Base-by-base conservation (phyloP, 495 filamentous ascomycete species). In the Hypoxylon cercidicola region DNA sequence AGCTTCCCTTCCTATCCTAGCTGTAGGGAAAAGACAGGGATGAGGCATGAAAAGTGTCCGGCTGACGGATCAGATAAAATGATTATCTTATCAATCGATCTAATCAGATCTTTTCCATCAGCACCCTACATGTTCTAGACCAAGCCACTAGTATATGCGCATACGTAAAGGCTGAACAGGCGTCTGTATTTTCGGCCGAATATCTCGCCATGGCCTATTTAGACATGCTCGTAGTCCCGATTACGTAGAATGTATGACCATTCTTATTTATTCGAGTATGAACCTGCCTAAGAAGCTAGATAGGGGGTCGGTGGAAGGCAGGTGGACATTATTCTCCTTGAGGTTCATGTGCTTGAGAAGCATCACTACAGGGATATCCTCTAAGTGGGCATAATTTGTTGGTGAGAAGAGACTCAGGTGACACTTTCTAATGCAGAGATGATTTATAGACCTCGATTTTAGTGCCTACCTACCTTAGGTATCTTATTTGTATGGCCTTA, bases 61-160 rank as follows among this genome's bases (percentile, higher is more conserved):
- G 30, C 30, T 32, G 56, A 41, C 56, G 47, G 58, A 62, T 60
- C 53, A 68, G 65, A 64, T 57, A 62, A 51, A 52, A 51, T 45
- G 37, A 51, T 62, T 4, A 67, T 67, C 64, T 67, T 67, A 66
- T 66, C 63, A 66, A 67, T 66, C 63, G 61, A 67, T 67, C 64
- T 64, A 64, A 52, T 52, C 54, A 40, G n/a, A 23, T 25, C 43
- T 11, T 19, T 34, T 13, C 15, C 11, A 21, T 20, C 32, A 1
- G 15, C n/a, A 23, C 5, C 30, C n/a, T n/a, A n/a, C 21, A 12
- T 21, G 10, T n/a, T 34, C 41, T n/a, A 13, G 28, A 57, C 63
- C 57, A 66, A 66, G 57, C 28, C 64, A 6, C 64, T 62, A 57
- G 34, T 28, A n/a, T 30, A 50, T 55, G 51, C 51, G 35, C 7